Base-by-base conservation (phyloP, 202 grass and related monocot genomes). In the Panicum virgatum region DNA sequence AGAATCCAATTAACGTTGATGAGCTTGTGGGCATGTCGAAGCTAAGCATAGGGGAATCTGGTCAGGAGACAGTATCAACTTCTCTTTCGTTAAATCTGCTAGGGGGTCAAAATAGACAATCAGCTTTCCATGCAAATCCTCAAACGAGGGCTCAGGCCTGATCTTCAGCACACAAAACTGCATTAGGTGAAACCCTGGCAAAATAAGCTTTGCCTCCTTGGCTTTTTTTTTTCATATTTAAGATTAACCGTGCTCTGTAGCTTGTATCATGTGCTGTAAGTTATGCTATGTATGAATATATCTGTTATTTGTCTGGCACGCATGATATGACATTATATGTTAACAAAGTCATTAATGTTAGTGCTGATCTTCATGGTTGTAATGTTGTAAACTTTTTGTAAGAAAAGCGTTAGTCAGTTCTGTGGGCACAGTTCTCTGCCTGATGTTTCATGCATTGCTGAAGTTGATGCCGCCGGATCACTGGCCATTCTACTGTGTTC, bases 61-160 rank as follows among this genome's bases (percentile, higher is more conserved):
- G 84, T 60, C 66, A 90, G 79, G 90, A 87, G 51, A 43, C 84
- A 56, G 70, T 91, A 40, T 86, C 91, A 12, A 93, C 91, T 22
- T 93, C 96, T 66, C 88, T 88, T 53, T 92, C 96, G 51, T 48
- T 98, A 80, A 89, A 89, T 89, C 71, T 92, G 66, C 63, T 93
- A 67, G 92, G 91, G 42, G 71, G 83, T 44, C 85, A 92, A 76
- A 96, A 91, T 86, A 86, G 96, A 66, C 90, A 91, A 73, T 98
- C 96, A 12, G 96, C 92, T 76, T 98, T 98, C 86, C 96, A 98
- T 90, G 89, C 92, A 78, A 98, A 93, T 81, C 91, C 89, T 22
- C 91, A 89, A 20, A 80, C 92, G 16, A 91, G 87, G 77, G 92
- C 95, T 88, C 92, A 91, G 38, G 90, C 92, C 27, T 98, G 92